phyloP scores from a whole-genome alignment of 2,329 filamentous ascomycete species.

The Fusarium mexicanum region DNA sequence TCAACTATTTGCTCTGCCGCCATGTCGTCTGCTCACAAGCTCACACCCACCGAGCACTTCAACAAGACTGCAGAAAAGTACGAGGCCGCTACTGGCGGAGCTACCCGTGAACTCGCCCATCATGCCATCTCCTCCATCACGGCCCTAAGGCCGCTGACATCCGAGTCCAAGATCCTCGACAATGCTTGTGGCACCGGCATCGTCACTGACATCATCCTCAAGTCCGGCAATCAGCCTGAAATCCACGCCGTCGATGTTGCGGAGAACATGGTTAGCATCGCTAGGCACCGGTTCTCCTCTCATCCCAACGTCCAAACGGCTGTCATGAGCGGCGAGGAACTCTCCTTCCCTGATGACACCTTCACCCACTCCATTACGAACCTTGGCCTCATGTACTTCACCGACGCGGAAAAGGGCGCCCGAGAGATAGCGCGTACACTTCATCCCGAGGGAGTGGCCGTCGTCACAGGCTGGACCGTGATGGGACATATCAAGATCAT shows the following conservation, averaged over 20 bases:
- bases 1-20: rapidly evolving
- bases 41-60: background rate
- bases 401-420: rapidly evolving
- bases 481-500: background rate
- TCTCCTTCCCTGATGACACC: background rate
- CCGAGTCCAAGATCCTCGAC: background rate
- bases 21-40: background rate
- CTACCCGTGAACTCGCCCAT: background rate
- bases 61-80: background rate
- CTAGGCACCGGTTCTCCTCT: rapidly evolving
- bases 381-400: background rate
- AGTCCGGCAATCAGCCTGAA: background rate
- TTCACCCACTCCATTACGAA: background rate
- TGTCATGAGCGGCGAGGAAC: background rate
- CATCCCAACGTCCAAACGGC: rapidly evolving
- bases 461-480: rapidly evolving
- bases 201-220: background rate
- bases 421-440: background rate
- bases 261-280: background rate
- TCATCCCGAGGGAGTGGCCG: background rate
- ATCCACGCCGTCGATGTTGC: background rate
- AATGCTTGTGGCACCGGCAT: background rate
- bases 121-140: background rate
- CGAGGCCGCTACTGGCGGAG: background rate
- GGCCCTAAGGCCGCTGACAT: background rate